Percentiles rank a stretch among this genome's conserved stretches.
Evolutionary conservation across 495 filamentous ascomycete genomes (phyloP).

Genomic region (Aspergillus mulundensis): DNA sequence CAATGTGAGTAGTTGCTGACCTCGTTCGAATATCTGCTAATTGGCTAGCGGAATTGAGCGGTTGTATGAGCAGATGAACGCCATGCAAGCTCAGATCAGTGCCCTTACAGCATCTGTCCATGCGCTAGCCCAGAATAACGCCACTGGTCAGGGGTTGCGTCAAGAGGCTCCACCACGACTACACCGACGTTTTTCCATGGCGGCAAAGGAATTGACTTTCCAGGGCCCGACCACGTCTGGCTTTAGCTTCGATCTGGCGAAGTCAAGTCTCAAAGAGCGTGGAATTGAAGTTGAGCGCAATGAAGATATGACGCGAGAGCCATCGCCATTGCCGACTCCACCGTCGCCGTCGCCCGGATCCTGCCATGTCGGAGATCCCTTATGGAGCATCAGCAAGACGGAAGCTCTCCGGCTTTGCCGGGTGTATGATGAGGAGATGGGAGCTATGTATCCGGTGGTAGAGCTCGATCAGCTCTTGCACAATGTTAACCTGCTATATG

Average conservation of each 20-base stretch:
- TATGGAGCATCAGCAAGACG: slow-evolving; percentile 69
- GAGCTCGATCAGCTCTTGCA: slow-evolving; percentile 58
- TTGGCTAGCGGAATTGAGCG: slow-evolving; percentile 24
- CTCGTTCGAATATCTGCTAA: background rate
- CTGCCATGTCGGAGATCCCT: slow-evolving; percentile 53
- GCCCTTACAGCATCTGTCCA: slow-evolving; percentile 28
- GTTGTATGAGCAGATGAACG: slow-evolving; percentile 33
- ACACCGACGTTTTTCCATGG: slow-evolving; percentile 20
- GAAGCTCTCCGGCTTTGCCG: slow-evolving; percentile 72
- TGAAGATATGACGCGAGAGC: slow-evolving; percentile 44
- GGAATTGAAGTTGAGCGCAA: slow-evolving; percentile 56
- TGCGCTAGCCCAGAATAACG: slow-evolving; percentile 19
- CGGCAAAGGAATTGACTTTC: slow-evolving; percentile 47
- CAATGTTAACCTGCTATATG: slow-evolving; percentile 58
- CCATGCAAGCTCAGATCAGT: slow-evolving; percentile 36
- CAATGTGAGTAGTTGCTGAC: slow-evolving; percentile 15
- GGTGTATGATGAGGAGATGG: slow-evolving; percentile 80
- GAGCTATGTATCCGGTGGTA: slow-evolving; percentile 80
- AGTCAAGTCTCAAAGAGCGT: slow-evolving; percentile 74
- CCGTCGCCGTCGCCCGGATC: slow-evolving; percentile 36
- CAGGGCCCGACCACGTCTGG: slow-evolving; percentile 78
- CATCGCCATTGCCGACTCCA: slow-evolving; percentile 47
- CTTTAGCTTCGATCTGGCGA: slow-evolving; percentile 78
- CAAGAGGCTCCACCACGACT: slow-evolving; percentile 6
- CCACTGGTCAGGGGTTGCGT: background rate